Base-by-base conservation (phyloP, 176 grass and related monocot species). In the Raddia distichophylla region DNA sequence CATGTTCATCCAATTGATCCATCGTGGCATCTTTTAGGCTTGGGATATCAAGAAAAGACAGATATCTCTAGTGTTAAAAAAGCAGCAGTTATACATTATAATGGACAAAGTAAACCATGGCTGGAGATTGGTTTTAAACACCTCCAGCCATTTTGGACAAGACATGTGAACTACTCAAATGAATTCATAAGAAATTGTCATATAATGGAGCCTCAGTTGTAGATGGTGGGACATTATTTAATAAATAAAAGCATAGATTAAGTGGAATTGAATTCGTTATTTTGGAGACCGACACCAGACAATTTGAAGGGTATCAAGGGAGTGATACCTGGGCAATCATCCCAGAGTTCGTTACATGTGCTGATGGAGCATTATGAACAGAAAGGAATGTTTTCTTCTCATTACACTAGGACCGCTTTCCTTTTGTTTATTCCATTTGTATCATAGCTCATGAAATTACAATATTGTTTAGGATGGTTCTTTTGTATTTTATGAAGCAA, bases 11-110 rank as follows among this genome's bases (percentile, higher is more conserved):
- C 92, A 44, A 95, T 98, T 10, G 84, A 98, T 62, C 62, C 90
- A 72, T 95, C 88, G 0, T 98, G 95, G 95, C 95, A 98, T 78
- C 77, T 98, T 49, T 81, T 98, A 85, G 95, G 95, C 18, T 90
- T 98, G 82, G 95, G 95, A 20, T 95, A 98, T 85, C 95, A 98
- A 68, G 95, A 98, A 87, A 93, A 95, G 77, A 94, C 95, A 9
- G 84, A 98, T 81, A 76, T 95, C 71, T 64, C 73, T 69, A 89
- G 81, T 76, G 86, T 93, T 54, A 76, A 44, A 62, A 94, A 93
- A 75, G 90, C 95, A 74, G 92, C 95, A 52, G 95, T 98, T 81
- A 93, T 98, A 82, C 95, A 98, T 80, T 98, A 98, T 74, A 98
- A 90, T 33, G 95, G 95, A 3, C 95, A 91, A 77, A 91, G 90